A percentile compares a stretch with the other conserved stretches of the same genome.
Conservation (phyloP, 805 yeast species). For the Lachancea thermotolerans region DNA sequence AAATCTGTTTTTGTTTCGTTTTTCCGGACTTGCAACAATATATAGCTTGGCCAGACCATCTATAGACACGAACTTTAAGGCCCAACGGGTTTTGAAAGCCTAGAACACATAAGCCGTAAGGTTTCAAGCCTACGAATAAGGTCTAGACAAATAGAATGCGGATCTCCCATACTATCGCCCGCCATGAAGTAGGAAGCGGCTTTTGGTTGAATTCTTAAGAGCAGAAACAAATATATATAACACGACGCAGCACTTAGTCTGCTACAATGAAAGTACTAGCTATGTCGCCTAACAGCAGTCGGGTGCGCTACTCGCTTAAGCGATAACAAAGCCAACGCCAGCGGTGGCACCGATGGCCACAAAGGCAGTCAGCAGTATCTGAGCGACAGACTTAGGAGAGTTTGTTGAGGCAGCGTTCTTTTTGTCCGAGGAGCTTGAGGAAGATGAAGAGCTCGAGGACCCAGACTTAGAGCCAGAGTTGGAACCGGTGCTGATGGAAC, state of each 20-base stretch:
- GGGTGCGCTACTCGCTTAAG: no score
- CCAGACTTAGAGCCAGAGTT: slow-evolving; percentile 13
- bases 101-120: no score
- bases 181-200: no score
- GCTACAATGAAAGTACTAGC: neutral
- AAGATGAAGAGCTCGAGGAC: slow-evolving; percentile 14
- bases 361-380: slow-evolving; percentile 28
- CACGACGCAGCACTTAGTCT: neutral
- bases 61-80: no score
- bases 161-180: no score
- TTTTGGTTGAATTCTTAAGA: neutral
- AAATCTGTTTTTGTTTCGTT: no score
- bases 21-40: no score
- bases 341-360: slow-evolving; percentile 32
- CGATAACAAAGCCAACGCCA: slow-evolving; percentile 35
- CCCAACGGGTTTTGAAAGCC: no score
- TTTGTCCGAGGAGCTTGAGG: slow-evolving; percentile 11
- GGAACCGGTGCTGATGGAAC: slow-evolving; percentile 7
- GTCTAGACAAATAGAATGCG: neutral
- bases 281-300: neutral
- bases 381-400: slow-evolving; percentile 25
- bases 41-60: no score
- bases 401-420: slow-evolving; percentile 23
- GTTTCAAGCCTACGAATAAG: neutral
- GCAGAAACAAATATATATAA: slow-evolving; percentile 4